These are phyloP conservation scores for Podospora australis DNA, from an alignment of 495 filamentous ascomycete genomes.

Conservation along the genomic window DNA sequence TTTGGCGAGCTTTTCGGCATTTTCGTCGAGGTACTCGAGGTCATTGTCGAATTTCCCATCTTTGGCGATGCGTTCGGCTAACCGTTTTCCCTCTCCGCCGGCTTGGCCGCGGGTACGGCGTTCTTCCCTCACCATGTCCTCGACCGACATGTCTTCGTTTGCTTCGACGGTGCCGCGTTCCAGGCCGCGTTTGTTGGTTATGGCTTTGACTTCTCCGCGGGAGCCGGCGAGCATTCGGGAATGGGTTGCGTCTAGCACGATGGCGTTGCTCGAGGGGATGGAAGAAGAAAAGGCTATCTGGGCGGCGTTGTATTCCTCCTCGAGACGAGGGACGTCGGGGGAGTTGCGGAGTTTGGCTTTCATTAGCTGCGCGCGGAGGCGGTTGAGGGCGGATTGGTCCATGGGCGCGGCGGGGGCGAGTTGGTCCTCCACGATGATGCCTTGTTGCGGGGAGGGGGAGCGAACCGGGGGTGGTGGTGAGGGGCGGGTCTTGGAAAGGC, in stretches of 20 bases:
- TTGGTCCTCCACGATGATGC: slow-evolving; percentile 37
- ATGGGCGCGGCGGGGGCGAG: slow-evolving; percentile 42
- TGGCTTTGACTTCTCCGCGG: slow-evolving; percentile 66
- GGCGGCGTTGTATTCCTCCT: slow-evolving; percentile 76
- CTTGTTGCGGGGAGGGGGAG: slow-evolving; percentile 30
- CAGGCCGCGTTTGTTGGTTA: slow-evolving; percentile 69
- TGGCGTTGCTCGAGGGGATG: slow-evolving; percentile 54
- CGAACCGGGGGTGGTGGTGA: neutral
- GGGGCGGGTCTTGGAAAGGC: slow-evolving; percentile 30
- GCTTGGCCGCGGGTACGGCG: slow-evolving; percentile 69
- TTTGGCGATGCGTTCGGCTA: slow-evolving; percentile 88
- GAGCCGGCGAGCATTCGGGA: slow-evolving; percentile 78
- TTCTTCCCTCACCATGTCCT: slow-evolving; percentile 94
- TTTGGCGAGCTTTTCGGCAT: slow-evolving; percentile 84
- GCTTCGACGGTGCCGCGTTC: slow-evolving; percentile 76
- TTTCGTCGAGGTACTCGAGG: slow-evolving; percentile 96
- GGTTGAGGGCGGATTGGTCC: slow-evolving; percentile 76
- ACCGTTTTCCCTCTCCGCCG: slow-evolving; percentile 72
- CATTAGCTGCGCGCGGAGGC: slow-evolving; percentile 86
- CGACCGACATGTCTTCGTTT: slow-evolving; percentile 92
- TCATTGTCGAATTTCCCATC: slow-evolving; percentile 90
- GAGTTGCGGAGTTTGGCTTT: slow-evolving; percentile 80
- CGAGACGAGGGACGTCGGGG: slow-evolving; percentile 68
- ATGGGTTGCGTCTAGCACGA: slow-evolving; percentile 82
- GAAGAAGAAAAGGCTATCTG: slow-evolving; percentile 45